These are phyloP conservation scores for Adansonia grandidieri DNA, from an alignment of 441 rosid species.

Conservation along the genomic window DNA sequence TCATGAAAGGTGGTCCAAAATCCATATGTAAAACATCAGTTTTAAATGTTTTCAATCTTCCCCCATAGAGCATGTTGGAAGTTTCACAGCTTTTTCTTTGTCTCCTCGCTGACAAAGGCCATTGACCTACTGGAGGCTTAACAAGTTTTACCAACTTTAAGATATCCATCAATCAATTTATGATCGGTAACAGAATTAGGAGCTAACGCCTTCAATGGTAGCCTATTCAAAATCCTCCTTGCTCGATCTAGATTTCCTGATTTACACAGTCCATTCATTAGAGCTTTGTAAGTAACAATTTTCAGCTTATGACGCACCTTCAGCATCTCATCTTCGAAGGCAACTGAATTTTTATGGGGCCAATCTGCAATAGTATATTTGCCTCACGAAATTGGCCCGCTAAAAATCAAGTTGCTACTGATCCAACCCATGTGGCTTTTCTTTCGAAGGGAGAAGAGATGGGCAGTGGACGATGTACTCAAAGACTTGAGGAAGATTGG, in stretches of 20 bases:
- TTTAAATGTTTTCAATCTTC: slow-evolving; percentile 16
- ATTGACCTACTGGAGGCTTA: slow-evolving; percentile 57
- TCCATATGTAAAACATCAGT: background rate
- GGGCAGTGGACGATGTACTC: too few relatives aligned
- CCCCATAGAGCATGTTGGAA: slow-evolving; percentile 41
- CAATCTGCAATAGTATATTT: too few relatives aligned
- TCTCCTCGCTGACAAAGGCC: slow-evolving; percentile 48
- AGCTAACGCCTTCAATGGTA: slow-evolving; percentile 55
- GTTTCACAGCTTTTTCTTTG: slow-evolving; percentile 29
- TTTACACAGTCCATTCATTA: slow-evolving; percentile 69
- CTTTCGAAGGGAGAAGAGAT: too few relatives aligned
- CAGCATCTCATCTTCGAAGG: slow-evolving; percentile 58
- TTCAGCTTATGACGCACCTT: slow-evolving; percentile 56
- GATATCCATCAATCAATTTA: slow-evolving; percentile 56
- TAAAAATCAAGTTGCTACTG: too few relatives aligned
- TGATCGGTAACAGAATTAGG: slow-evolving; percentile 63
- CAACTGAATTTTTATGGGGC: too few relatives aligned
- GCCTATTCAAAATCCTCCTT: slow-evolving; percentile 60
- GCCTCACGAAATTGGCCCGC: too few relatives aligned
- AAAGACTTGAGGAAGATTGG: too few relatives aligned
- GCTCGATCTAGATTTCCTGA: slow-evolving; percentile 64
- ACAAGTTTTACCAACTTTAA: slow-evolving; percentile 47
- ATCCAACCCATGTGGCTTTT: too few relatives aligned
- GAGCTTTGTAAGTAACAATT: slow-evolving; percentile 65
- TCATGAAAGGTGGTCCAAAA: slow-evolving; percentile 30